Conservation (phyloP, 176 grass and related monocot genomes). For the Alloteropsis semialata region DNA sequence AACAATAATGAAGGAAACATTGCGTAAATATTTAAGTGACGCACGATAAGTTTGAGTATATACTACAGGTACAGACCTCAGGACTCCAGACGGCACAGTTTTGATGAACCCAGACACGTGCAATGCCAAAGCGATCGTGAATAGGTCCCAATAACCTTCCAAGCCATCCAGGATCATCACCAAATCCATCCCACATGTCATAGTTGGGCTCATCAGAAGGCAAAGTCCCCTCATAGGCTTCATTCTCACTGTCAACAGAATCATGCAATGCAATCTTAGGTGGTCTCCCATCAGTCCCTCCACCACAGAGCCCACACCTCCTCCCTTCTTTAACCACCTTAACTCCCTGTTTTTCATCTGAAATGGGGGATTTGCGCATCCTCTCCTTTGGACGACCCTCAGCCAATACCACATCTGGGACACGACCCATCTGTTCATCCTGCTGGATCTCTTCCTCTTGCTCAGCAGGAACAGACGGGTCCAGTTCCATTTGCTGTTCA, state of each 20-base stretch:
- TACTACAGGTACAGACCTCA: constrained; percentile 49
- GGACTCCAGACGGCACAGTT: constrained; percentile 98
- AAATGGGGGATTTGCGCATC: constrained; percentile 6
- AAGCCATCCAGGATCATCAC: constrained; percentile 87
- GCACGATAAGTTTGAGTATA: constrained; percentile 7
- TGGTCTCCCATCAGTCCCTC: constrained; percentile 81
- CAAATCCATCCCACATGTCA: constrained; percentile 92
- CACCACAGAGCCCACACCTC: constrained; percentile 86
- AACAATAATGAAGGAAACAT: background rate
- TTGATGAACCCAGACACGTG: constrained; percentile 96
- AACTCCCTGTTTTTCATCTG: constrained; percentile 33
- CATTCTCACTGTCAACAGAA: constrained; percentile 81
- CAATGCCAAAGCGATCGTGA: constrained; percentile 79
- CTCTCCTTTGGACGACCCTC: constrained; percentile 44
- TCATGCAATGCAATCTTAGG: constrained; percentile 80
- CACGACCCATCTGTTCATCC: constrained; percentile 25
- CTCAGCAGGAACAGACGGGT: constrained; percentile 16
- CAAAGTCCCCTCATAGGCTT: constrained; percentile 77
- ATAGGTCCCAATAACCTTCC: constrained; percentile 90
- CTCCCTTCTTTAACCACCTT: constrained; percentile 69
- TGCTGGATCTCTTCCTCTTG: constrained; percentile 29
- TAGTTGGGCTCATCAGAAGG: constrained; percentile 93
- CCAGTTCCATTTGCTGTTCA: constrained; percentile 38
- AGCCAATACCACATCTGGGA: constrained; percentile 27
- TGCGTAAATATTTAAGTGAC: background rate